Evolutionary conservation across 306 rosid species (phyloP), one percentile per base, ranked within the genome.

Genomic region (Fagus sylvatica): DNA sequence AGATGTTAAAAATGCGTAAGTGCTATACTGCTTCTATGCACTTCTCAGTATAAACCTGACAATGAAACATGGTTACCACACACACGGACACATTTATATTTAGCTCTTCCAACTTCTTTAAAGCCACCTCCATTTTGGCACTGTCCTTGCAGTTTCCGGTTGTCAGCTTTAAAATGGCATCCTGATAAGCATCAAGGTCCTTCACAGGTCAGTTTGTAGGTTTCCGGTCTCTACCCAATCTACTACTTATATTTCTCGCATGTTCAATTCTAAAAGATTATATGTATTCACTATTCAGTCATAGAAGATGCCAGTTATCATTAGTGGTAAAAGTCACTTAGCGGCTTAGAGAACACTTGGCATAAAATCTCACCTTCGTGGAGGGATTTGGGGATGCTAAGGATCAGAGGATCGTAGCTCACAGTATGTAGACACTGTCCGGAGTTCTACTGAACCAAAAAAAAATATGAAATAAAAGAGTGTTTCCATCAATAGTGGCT

Each of bases 101-200:
- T 9, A 36, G 19, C 7, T n/a, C 7, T 13, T 11, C 41, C 10
- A 19, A 42, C 32, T 69, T 69, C 33, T 60, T 34, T 73, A 60
- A 57, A 69, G 57, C 40, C 16, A 28, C 70, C 43, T 69, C 43
- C 13, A 22, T 36, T 59, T 55, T 41, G 39, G 22, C 28, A 73
- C 72, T 83, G 42, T 22, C 64, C 37, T 56, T 62, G 87, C 85
- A 94, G 98, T 73, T 94, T 90, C 69, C 97, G 90, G 19, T 77
- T 85, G 76, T 89, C 97, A 0, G 97, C 98, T 73, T 83, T 92
- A n/a, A 94, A 92, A 85, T 94, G 97, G 98, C 97, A 92, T 87
- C 98, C 96, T 71, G 98, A 94, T 79, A 90, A 85, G 83, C 97
- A 94, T 83, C 92, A 88, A 74, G 95, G 92, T 85, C 73, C 93